These are phyloP conservation scores for Penicillium verhagenii DNA, from an alignment of 495 filamentous ascomycete species.

Conservation along the genomic window DNA sequence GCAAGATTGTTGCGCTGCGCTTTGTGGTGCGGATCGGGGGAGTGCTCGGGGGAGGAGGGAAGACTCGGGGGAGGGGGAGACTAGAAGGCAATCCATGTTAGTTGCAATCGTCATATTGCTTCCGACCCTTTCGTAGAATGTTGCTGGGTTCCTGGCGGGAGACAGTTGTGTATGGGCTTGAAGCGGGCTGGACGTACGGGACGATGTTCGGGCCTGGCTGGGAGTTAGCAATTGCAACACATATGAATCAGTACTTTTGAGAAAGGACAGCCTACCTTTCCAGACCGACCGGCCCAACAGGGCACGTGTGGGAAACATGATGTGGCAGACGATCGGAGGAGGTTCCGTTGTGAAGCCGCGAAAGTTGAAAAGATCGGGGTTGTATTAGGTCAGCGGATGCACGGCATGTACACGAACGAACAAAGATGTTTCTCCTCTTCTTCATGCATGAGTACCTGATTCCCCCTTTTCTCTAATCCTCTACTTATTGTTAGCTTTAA, in stretches of 20 bases:
- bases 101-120: neutral
- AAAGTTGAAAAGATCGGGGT: slow-evolving; percentile 20
- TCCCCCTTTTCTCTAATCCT: neutral
- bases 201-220: slow-evolving; percentile 54
- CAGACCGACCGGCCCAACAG: slow-evolving; percentile 68
- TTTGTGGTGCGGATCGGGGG: slow-evolving; percentile 86
- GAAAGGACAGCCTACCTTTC: slow-evolving; percentile 55
- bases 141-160: neutral
- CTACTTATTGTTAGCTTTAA: neutral
- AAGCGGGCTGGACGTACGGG: slow-evolving; percentile 41
- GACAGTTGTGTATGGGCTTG: neutral
- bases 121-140: neutral
- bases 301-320: slow-evolving; percentile 61
- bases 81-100: slow-evolving; percentile 19
- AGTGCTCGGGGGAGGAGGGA: slow-evolving; percentile 56
- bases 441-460: neutral
- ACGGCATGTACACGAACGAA: neutral
- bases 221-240: slow-evolving; percentile 15
- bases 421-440: neutral
- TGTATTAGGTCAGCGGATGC: slow-evolving; percentile 1
- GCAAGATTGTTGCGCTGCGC: slow-evolving; percentile 87
- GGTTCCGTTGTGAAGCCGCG: slow-evolving; percentile 2
- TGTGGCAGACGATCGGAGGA: slow-evolving; percentile 11
- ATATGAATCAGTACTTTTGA: neutral
- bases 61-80: slow-evolving; percentile 42